Evolutionary conservation across 352 stramenopile species (phyloP), one percentile per base, ranked within the genome.

Genomic region (Pythium periplocum): DNA sequence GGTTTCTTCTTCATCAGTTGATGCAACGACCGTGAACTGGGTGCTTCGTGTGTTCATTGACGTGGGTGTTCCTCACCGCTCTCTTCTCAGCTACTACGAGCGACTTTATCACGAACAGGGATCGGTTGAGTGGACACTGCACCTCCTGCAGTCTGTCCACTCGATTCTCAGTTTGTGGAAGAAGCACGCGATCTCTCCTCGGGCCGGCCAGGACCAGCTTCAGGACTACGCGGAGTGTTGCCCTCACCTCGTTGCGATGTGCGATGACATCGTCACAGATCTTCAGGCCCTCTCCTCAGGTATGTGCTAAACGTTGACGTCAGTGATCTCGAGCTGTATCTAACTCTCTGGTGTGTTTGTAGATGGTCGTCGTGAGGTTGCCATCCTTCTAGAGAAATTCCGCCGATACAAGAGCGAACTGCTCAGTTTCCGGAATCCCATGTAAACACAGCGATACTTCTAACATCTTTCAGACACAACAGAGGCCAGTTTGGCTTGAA

Each of bases 41-140:
- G 77, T 89, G 35, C 57, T 91, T 40, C 87, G 87, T 58, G 63
- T 93, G 42, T 90, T 95, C 39, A 50, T 93, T 36, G 80, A 95
- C 57, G 78, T 90, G 17, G 84, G 84, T 11, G 78, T 95, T 9
- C 71, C 84, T 31, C 75, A 92, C 57, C 74, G 77, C 1, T 66
- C 84, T 31, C 70, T 95, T 3, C 52, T 95, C 37, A 82, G 78
- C 55, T 75, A 82, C 59, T 95, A 95, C 58, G 76, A 93, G 57
- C 75, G 87, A 45, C 58, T 95, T 4, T 95, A 90, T 61, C 78
- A 75, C 33, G 71, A 86, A 37, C 79, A 87, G 32, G 62, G 71
- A 38, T 62, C 59, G 34, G 11, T 78, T 6, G 40, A 65, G n/a
- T 95, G 84, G 84, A 83, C 73, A 34, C 59, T 93, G 37, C 84